Percentiles rank a stretch among this genome's conserved stretches.
These are phyloP conservation scores for Chlamydomonas sphaeroides DNA, from an alignment of 139 green algal species.

Conservation along the genomic window DNA sequence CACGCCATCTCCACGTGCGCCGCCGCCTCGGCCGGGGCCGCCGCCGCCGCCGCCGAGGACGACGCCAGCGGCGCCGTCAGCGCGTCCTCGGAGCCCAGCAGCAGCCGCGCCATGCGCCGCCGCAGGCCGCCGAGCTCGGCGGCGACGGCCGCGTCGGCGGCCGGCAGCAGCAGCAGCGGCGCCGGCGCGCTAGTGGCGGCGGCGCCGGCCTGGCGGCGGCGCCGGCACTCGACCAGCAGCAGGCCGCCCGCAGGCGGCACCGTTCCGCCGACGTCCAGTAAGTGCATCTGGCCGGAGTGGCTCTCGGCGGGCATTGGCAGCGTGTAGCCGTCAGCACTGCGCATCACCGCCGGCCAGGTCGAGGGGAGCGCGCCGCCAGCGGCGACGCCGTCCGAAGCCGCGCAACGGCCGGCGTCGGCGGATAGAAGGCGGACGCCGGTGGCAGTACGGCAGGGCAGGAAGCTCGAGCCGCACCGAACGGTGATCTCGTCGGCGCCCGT, in stretches of 20 bases:
- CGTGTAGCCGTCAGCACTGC: too few relatives aligned
- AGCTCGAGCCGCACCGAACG: constrained; percentile 3
- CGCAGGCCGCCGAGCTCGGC: constrained; percentile 16
- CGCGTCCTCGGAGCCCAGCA: constrained; percentile 7
- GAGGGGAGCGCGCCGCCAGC: background rate
- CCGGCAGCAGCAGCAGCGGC: constrained; percentile 38
- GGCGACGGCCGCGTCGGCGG: background rate
- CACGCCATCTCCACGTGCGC: constrained; percentile 29
- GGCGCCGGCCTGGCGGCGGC: background rate
- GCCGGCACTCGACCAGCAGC: constrained; percentile 34
- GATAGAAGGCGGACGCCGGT: background rate
- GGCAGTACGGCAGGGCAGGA: background rate
- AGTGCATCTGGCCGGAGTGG: too few relatives aligned
- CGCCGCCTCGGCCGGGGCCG: background rate
- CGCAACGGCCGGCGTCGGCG: too few relatives aligned
- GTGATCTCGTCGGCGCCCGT: constrained; percentile 8
- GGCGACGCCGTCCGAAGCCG: too few relatives aligned
- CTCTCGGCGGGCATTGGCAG: too few relatives aligned
- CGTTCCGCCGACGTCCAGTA: background rate
- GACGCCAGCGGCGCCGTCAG: background rate
- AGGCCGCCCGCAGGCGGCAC: constrained; percentile 12
- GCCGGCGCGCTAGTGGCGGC: constrained; percentile 7
- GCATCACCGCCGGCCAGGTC: background rate
- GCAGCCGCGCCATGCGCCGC: background rate
- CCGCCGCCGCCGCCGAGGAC: background rate